phyloP scores from a whole-genome alignment of 371 early-diverging fungal species.

The Choanephora cucurbitarum region DNA sequence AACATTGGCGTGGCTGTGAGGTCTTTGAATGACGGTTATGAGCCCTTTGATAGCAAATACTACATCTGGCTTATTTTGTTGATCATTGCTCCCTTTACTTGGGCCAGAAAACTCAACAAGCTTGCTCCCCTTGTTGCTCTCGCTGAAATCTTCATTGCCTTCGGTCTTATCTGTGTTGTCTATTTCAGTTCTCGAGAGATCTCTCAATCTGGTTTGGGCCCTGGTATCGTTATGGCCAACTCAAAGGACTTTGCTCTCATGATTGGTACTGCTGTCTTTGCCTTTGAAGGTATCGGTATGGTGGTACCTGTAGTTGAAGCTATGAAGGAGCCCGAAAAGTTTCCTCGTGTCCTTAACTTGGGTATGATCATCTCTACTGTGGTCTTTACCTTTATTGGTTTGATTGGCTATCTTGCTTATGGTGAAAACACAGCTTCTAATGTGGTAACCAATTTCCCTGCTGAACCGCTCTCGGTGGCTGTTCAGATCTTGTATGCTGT shows the following conservation, averaged over 20 bases:
- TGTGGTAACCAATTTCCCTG: conserved; percentile 69
- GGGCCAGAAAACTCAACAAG: conserved; percentile 76
- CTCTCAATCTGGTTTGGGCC: conserved; percentile 55
- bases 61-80: conserved; percentile 72
- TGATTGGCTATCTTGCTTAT: conserved; percentile 72
- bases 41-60: conserved; percentile 50
- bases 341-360: conserved; percentile 59
- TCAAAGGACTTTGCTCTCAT: conserved; percentile 64
- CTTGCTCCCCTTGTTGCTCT: conserved; percentile 4
- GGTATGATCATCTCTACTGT: conserved; percentile 62
- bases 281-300: conserved; percentile 79
- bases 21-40: conserved; percentile 59
- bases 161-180: conserved; percentile 74
- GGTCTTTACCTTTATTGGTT: conserved; percentile 70
- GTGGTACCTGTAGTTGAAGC: conserved; percentile 43
- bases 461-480: conserved; percentile 44
- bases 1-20: conserved; percentile 71
- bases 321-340: conserved; percentile 64
- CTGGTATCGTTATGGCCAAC: conserved; percentile 51
- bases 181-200: conserved; percentile 62
- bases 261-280: conserved; percentile 86
- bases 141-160: conserved; percentile 80
- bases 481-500: conserved; percentile 74
- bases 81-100: conserved; percentile 75
- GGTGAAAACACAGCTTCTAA: conserved; percentile 71